phyloP scores from a whole-genome alignment of 768 basidiomycete species.

The Coprinellus micaceus region DNA sequence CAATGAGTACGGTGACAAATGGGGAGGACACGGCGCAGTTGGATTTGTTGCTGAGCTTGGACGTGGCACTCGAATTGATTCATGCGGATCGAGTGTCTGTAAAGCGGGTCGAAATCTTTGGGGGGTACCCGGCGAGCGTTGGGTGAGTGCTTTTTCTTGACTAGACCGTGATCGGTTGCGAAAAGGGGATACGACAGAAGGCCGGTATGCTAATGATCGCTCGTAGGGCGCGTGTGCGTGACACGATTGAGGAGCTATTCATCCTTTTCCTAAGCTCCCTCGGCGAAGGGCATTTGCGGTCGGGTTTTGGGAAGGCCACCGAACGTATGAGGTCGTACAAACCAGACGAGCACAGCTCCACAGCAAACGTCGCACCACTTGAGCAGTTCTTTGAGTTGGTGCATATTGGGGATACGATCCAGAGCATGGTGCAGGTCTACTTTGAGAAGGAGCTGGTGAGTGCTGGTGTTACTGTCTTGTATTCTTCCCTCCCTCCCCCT shows the following conservation, averaged over 20 bases:
- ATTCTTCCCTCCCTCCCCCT: too few relatives aligned
- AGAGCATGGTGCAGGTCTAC: slow-evolving; percentile 96
- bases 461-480: too few relatives aligned
- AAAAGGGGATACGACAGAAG: too few relatives aligned
- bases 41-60: slow-evolving; percentile 88
- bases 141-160: too few relatives aligned
- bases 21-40: slow-evolving; percentile 40
- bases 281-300: slow-evolving; percentile 72
- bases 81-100: slow-evolving; percentile 89
- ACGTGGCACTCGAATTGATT: slow-evolving; percentile 86
- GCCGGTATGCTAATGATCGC: too few relatives aligned
- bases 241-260: slow-evolving; percentile 93
- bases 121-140: slow-evolving; percentile 81
- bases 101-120: slow-evolving; percentile 90
- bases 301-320: slow-evolving; percentile 84
- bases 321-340: slow-evolving; percentile 87
- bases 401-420: slow-evolving; percentile 95
- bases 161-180: too few relatives aligned
- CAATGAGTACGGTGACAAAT: too few relatives aligned
- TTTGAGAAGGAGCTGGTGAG: slow-evolving; percentile 93
- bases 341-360: slow-evolving; percentile 81
- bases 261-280: slow-evolving; percentile 77
- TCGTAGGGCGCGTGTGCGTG: slow-evolving; percentile 82
- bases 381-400: slow-evolving; percentile 97
- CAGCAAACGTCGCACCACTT: slow-evolving; percentile 83